Conservation (phyloP, 1,284 basidiomycete genomes). For the Cutaneotrichosporon cutaneum region DNA sequence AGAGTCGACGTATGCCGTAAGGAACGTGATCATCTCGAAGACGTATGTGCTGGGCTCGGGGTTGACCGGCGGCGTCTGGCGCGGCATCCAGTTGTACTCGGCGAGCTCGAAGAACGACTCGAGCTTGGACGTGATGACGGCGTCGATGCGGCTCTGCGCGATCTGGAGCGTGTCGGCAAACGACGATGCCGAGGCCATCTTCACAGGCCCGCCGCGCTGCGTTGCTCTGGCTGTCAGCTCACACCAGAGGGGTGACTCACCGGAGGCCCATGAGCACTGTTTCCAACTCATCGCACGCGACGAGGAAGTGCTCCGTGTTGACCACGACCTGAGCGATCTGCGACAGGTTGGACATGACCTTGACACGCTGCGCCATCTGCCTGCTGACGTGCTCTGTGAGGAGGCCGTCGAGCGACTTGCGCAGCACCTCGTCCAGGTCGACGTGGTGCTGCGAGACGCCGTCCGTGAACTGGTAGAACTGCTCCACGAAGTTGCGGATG, state of each 20-base stretch:
- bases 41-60: conserved; percentile 83
- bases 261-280: conserved; percentile 78
- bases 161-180: conserved; percentile 70
- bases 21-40: conserved; percentile 92
- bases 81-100: conserved; percentile 89
- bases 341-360: conserved; percentile 72
- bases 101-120: conserved; percentile 93
- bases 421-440: conserved; percentile 87
- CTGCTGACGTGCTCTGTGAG: conserved; percentile 77
- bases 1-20: conserved; percentile 93
- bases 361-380: conserved; percentile 70
- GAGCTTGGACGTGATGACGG: conserved; percentile 86
- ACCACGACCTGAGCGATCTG: conserved; percentile 93
- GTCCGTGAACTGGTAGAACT: conserved; percentile 95
- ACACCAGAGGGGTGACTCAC: conserved; percentile 27
- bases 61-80: conserved; percentile 30
- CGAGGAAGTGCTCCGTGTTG: conserved; percentile 89
- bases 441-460: conserved; percentile 87
- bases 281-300: conserved; percentile 81
- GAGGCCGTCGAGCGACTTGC: conserved; percentile 87
- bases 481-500: conserved; percentile 89
- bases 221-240: conserved; percentile 60
- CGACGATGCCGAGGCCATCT: conserved; percentile 51
- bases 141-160: conserved; percentile 75
- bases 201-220: conserved; percentile 70